Conservation (phyloP, 495 filamentous ascomycete genomes). For the Cercophora samala region DNA sequence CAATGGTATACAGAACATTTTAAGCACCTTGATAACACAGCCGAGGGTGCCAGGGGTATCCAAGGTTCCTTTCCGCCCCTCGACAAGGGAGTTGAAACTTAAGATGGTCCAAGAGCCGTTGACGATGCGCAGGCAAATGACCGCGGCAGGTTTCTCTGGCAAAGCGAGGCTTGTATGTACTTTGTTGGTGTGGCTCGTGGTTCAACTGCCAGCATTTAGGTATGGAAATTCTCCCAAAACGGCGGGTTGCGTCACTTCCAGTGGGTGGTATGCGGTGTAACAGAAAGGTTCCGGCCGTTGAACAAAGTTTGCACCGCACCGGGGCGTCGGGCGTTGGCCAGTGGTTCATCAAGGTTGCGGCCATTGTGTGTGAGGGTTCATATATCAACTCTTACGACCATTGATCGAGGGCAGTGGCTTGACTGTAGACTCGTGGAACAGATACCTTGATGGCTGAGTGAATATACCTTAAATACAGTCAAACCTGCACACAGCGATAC, state of each 20-base stretch:
- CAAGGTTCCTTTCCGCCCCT: neutral
- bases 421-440: too few species aligned
- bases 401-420: too few species aligned
- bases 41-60: neutral
- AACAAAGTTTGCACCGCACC: neutral
- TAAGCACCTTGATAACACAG: slow-evolving; percentile 1
- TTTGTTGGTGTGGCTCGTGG: neutral
- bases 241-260: too few species aligned
- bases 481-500: too few species aligned
- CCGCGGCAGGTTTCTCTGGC: neutral
- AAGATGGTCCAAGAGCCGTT: neutral
- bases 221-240: neutral
- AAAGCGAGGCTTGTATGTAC: neutral
- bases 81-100: neutral
- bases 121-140: neutral
- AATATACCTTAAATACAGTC: too few species aligned
- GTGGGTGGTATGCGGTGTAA: neutral
- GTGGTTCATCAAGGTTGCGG: neutral
- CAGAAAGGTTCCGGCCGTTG: neutral
- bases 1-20: neutral
- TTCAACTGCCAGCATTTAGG: neutral
- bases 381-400: neutral
- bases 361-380: neutral
- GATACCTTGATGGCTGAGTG: too few species aligned
- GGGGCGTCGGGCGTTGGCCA: too few species aligned